Conservation (phyloP, 805 yeast species). For the Kuraishia capsulata region DNA sequence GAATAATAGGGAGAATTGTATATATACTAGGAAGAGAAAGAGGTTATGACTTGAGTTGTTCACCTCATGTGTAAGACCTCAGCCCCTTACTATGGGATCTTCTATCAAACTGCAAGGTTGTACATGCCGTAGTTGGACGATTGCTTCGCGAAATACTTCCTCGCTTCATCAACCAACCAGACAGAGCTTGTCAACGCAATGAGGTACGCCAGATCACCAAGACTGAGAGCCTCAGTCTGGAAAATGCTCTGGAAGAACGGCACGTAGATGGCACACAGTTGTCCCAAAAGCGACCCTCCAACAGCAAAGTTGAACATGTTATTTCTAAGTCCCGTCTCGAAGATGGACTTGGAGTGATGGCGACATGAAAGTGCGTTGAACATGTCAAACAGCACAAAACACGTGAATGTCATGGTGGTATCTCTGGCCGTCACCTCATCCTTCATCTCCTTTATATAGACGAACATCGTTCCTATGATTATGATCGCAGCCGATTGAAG, state of each 20-base stretch:
- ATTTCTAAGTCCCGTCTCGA: conserved; percentile 74
- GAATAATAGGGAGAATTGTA: background rate
- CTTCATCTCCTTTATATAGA: conserved; percentile 80
- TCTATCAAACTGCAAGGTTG: no score
- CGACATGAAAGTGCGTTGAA: conserved; percentile 94
- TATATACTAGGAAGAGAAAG: background rate
- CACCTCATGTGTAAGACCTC: no score
- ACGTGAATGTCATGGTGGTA: conserved; percentile 97
- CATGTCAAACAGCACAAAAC: conserved; percentile 94
- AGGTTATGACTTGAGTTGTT: no score
- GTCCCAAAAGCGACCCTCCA: conserved; percentile 80
- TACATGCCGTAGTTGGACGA: background rate
- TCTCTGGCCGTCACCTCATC: conserved; percentile 88
- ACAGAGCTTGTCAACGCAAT: conserved; percentile 65
- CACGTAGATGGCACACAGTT: conserved; percentile 84
- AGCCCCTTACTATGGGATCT: no score
- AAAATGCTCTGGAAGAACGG: conserved; percentile 89
- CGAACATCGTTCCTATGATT: conserved; percentile 76
- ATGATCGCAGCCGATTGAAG: conserved; percentile 71
- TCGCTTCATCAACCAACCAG: conserved; percentile 73
- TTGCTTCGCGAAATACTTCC: conserved; percentile 37
- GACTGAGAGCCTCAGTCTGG: conserved; percentile 84
- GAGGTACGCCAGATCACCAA: conserved; percentile 63
- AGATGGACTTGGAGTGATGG: conserved; percentile 74
- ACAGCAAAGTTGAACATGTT: conserved; percentile 93